These are phyloP conservation scores for Pythium utonaiense DNA, from an alignment of 352 stramenopile genomes.

Conservation along the genomic window DNA sequence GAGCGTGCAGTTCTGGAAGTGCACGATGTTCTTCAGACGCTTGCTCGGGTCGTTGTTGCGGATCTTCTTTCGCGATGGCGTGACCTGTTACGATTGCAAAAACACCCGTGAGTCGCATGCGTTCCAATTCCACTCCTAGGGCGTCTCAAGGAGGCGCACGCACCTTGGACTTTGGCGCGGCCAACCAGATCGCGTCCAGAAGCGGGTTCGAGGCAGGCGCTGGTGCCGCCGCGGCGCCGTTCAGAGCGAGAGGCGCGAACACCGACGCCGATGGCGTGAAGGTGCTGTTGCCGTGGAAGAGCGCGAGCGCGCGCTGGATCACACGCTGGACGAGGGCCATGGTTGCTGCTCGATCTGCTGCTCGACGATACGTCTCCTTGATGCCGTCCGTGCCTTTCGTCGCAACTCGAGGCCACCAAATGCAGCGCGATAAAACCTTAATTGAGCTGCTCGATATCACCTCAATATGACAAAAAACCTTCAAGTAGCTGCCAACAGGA, in stretches of 20 bases:
- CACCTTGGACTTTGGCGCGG: slow-evolving; percentile 87
- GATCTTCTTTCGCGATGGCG: slow-evolving; percentile 83
- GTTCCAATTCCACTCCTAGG: not conserved
- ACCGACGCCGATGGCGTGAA: slow-evolving; percentile 32
- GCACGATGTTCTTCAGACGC: slow-evolving; percentile 88
- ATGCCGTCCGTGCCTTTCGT: not conserved
- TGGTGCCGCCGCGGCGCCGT: slow-evolving; percentile 23
- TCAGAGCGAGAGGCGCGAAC: slow-evolving; percentile 36
- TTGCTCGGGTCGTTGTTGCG: slow-evolving; percentile 86
- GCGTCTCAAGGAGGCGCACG: slow-evolving; percentile 1
- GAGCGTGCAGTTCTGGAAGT: slow-evolving; percentile 82
- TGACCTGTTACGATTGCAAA: slow-evolving; percentile 57
- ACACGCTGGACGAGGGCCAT: slow-evolving; percentile 66
- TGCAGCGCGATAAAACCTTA: slow-evolving; percentile 16
- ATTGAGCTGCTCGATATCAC: slow-evolving; percentile 6
- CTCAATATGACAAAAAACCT: not conserved
- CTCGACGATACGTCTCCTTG: slow-evolving; percentile 8
- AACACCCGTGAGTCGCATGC: not conserved
- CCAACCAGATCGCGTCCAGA: slow-evolving; percentile 74
- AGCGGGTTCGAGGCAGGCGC: slow-evolving; percentile 47
- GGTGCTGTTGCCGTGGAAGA: slow-evolving; percentile 48
- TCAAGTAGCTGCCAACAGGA: no score
- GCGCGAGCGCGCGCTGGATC: slow-evolving; percentile 63
- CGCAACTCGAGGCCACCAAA: slow-evolving; percentile 23
- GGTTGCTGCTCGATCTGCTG: slow-evolving; percentile 4